These are phyloP conservation scores for Diacronema lutheri DNA, from an alignment of 78 protist species.

Conservation along the genomic window DNA sequence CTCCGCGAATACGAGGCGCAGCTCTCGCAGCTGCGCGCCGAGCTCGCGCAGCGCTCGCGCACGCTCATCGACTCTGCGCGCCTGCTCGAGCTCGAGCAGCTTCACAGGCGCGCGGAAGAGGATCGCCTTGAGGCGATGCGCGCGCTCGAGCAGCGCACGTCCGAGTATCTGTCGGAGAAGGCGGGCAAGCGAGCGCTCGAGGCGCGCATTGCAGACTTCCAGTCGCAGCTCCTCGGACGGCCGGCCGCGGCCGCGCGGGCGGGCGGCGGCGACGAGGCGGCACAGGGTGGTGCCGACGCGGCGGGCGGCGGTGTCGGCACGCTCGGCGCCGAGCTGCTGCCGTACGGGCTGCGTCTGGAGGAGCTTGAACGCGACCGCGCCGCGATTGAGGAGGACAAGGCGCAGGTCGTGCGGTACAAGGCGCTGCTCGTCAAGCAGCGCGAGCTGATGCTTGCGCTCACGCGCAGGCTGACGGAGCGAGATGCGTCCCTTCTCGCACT, in stretches of 20 bases:
- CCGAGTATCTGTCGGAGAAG: conserved; percentile 30
- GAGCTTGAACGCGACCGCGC: conserved; percentile 73
- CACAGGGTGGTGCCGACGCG: background rate
- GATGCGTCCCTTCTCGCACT: too few relatives aligned
- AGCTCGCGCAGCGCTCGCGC: conserved; percentile 2
- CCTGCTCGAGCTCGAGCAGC: conserved; percentile 52
- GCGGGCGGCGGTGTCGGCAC: background rate
- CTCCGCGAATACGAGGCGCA: conserved; percentile 48
- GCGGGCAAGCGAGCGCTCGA: conserved; percentile 17
- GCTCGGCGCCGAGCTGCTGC: background rate
- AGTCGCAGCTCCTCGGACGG: conserved; percentile 32
- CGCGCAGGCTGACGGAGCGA: too few relatives aligned
- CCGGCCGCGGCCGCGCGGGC: too few relatives aligned
- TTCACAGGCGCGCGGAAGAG: conserved; percentile 29
- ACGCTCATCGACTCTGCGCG: conserved; percentile 25
- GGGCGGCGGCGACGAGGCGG: too few relatives aligned
- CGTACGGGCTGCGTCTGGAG: conserved; percentile 25
- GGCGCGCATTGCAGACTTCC: conserved; percentile 33
- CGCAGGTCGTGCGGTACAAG: too few relatives aligned
- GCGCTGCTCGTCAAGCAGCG: too few relatives aligned
- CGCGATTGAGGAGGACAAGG: conserved; percentile 57
- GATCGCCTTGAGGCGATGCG: conserved; percentile 15
- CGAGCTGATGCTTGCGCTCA: too few relatives aligned
- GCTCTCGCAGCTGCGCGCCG: conserved; percentile 22
- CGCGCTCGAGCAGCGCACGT: conserved; percentile 18